phyloP scores from a whole-genome alignment of 192 early-diverging fungal species.

The Ambispora gerdemannii region DNA sequence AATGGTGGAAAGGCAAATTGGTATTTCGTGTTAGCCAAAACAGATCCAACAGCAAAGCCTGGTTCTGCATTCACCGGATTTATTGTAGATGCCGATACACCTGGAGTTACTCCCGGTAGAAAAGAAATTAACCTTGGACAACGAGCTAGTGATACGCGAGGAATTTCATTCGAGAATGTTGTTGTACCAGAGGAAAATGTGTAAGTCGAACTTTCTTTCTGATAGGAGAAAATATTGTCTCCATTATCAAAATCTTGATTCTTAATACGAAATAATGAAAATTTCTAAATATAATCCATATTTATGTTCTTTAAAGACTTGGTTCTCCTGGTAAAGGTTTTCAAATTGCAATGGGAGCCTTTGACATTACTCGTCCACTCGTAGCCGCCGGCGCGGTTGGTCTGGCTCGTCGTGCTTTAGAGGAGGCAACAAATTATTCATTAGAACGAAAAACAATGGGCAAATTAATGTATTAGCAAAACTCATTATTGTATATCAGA shows the following conservation, averaged over 20 bases:
- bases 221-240: too few species aligned
- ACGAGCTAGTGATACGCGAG: slow-evolving; percentile 86
- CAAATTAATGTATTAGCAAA: slow-evolving; percentile 56
- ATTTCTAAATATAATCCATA: not conserved
- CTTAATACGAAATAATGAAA: not conserved
- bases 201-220: slow-evolving; percentile 32
- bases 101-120: slow-evolving; percentile 87
- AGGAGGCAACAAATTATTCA: slow-evolving; percentile 87
- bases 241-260: too few species aligned
- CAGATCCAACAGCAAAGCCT: slow-evolving; percentile 71
- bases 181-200: slow-evolving; percentile 78
- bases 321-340: slow-evolving; percentile 82
- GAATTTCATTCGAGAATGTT: slow-evolving; percentile 82
- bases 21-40: slow-evolving; percentile 93
- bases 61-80: slow-evolving; percentile 93
- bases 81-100: slow-evolving; percentile 87
- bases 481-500: not conserved
- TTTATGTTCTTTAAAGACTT: slow-evolving; percentile 36
- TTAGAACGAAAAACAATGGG: slow-evolving; percentile 96
- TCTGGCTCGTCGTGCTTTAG: slow-evolving; percentile 87
- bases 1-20: slow-evolving; percentile 96
- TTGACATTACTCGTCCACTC: slow-evolving; percentile 89
- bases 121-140: slow-evolving; percentile 99
- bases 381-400: slow-evolving; percentile 88
- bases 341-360: slow-evolving; percentile 96